phyloP scores from a whole-genome alignment of 177 flowering plant species.

The Vitis hybrid region DNA sequence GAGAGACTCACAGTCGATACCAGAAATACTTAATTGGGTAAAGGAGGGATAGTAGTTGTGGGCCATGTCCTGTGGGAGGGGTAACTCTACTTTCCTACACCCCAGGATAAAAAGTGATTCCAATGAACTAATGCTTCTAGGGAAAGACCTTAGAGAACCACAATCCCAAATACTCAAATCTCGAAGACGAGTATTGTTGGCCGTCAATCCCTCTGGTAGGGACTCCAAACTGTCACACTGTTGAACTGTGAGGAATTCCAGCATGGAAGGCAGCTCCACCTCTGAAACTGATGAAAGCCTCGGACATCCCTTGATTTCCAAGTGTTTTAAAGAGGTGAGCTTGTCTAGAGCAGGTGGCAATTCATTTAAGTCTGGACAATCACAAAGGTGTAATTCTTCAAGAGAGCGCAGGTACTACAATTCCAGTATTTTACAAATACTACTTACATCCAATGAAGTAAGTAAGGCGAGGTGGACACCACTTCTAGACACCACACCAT shows the following conservation, averaged over 20 bases:
- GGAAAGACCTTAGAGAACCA: too few species aligned
- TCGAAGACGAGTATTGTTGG: background rate
- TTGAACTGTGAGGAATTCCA: background rate
- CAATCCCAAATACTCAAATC: background rate
- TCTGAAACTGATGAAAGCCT: too few species aligned
- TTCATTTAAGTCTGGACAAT: too few species aligned
- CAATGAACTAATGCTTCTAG: too few species aligned
- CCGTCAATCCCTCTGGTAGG: background rate
- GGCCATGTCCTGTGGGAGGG: background rate
- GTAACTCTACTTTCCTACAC: slow-evolving; percentile 8
- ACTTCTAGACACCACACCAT: background rate
- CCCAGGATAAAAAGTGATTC: background rate
- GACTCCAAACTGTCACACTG: background rate
- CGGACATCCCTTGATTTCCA: too few species aligned
- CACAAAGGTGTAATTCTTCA: too few species aligned
- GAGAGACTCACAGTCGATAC: slow-evolving; percentile 8
- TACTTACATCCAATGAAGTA: too few species aligned
- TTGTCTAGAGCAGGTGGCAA: too few species aligned
- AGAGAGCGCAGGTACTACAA: too few species aligned
- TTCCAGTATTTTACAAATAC: too few species aligned
- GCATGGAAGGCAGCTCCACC: background rate
- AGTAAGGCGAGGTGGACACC: background rate
- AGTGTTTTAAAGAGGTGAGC: too few species aligned
- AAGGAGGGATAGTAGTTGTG: background rate
- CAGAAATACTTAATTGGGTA: background rate